Base-by-base conservation (phyloP, 2,329 filamentous ascomycete genomes). In the Pestalotiopsis sp. region DNA sequence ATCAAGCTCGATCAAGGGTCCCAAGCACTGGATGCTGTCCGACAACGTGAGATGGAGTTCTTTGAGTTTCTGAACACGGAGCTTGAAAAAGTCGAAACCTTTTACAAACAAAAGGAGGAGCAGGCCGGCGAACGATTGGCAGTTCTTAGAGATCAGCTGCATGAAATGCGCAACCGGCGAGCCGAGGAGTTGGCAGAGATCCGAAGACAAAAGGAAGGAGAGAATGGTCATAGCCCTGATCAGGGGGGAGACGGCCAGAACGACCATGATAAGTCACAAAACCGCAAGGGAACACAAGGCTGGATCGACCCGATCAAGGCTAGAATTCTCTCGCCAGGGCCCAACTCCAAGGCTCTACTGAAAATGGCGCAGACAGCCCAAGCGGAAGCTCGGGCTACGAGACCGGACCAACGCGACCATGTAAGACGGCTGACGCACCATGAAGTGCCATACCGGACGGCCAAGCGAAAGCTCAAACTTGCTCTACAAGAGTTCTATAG, bases 401-500 rank as follows among this genome's bases (percentile, higher is more conserved):
- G 74, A 49, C 71, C 74, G 59, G 73, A 75, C 2, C 74, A 78
- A 20, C 78, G 84, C 69, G 85, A 88, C 75, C 90, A 89, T 69
- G 83, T 83, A 66, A 84, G 86, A n/a, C 81, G 81, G 17, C 83
- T 85, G 1, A 71, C 71, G 1, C 79, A 84, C 52, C 83, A 91
- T 39, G 89, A 90, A 52, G 92, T 98, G 0, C 89, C 95, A 0
- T 97, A 98, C 80, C 89, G 93, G 31, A 91, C 91, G 2, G 96
- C 96, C 1, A 98, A 97, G 81, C 87, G 92, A 70, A 97, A 98
- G 81, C 85, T 99, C 68, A 98, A 98, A 80, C 83, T 93, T 62
- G 96, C 96, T 0, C 81, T 98, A 64, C 93, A 97, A 75, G 96
- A 98, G 78, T 97, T 94, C 78, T 98, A 99, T 78, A 91, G 95